Conservation (phyloP, 2,329 filamentous ascomycete species). For the Sordariomycetes sp. region DNA sequence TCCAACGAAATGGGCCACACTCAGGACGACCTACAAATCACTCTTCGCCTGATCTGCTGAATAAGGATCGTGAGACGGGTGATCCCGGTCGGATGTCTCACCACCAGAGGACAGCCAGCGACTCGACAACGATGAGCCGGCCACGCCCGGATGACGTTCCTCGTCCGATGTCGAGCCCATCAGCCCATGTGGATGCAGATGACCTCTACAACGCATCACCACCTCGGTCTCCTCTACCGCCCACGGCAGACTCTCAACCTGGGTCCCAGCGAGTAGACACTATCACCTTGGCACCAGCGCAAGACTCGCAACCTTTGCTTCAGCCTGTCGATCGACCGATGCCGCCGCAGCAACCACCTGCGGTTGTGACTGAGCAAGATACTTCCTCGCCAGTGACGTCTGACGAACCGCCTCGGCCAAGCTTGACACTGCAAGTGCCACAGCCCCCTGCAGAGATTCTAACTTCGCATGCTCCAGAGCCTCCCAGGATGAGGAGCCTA, state of each 20-base stretch:
- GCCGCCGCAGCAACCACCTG: too few species aligned
- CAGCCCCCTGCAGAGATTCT: background rate
- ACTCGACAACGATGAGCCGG: slow-evolving; percentile 19
- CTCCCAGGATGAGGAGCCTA: slow-evolving; percentile 11
- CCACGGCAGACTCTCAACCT: too few species aligned
- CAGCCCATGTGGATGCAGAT: slow-evolving; percentile 17
- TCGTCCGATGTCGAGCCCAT: slow-evolving; percentile 22
- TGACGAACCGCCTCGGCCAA: background rate
- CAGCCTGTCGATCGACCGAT: too few species aligned
- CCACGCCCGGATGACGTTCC: slow-evolving; percentile 13
- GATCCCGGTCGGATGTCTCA: too few species aligned
- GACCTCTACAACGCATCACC: slow-evolving; percentile 40
- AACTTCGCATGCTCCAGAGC: background rate
- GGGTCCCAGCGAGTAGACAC: background rate
- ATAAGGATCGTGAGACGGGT: too few species aligned
- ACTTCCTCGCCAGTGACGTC: background rate
- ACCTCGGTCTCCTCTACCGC: slow-evolving; percentile 26
- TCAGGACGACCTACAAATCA: too few species aligned
- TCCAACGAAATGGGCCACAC: too few species aligned
- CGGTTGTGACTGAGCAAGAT: background rate
- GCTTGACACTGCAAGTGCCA: background rate
- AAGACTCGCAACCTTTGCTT: background rate
- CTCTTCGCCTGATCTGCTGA: too few species aligned
- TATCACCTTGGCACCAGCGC: background rate
- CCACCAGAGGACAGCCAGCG: slow-evolving; percentile 25